A percentile compares a stretch with the other conserved stretches of the same genome.
These are phyloP conservation scores for Marasmius sp. DNA, from an alignment of 1,284 basidiomycete genomes.

Conservation along the genomic window DNA sequence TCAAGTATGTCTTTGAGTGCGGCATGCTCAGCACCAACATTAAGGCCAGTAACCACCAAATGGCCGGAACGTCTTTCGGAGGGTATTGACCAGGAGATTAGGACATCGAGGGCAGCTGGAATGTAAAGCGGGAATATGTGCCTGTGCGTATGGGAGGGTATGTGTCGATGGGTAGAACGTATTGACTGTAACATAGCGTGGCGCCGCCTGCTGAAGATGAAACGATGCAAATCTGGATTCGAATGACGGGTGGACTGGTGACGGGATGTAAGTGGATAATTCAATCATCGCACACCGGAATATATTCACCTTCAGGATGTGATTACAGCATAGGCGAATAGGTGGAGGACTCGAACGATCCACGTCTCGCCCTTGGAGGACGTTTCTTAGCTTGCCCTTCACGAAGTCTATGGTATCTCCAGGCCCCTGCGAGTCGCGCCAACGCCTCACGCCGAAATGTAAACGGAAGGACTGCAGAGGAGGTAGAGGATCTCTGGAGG, in stretches of 20 bases:
- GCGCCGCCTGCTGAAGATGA: constrained; percentile 52
- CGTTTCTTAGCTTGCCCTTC: constrained; percentile 44
- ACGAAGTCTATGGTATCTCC: constrained; percentile 52
- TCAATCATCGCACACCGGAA: not conserved
- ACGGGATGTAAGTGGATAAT: not conserved
- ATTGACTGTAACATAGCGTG: constrained; percentile 39
- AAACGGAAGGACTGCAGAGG: constrained; percentile 52
- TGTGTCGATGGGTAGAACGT: constrained; percentile 55
- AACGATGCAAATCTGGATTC: constrained; percentile 26
- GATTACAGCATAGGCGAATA: constrained; percentile 51
- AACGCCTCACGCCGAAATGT: constrained; percentile 41
- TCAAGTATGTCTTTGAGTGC: constrained; percentile 57
- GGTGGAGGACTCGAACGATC: constrained; percentile 51
- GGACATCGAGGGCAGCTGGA: constrained; percentile 68
- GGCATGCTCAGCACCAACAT: constrained; percentile 69
- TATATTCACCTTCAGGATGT: constrained; percentile 45
- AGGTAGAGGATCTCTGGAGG: constrained; percentile 40
- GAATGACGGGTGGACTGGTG: not conserved
- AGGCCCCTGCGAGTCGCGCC: constrained; percentile 37
- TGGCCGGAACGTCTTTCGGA: constrained; percentile 60
- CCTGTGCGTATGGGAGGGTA: constrained; percentile 52
- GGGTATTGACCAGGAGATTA: constrained; percentile 74
- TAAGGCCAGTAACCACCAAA: constrained; percentile 55
- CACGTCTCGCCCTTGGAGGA: constrained; percentile 51
- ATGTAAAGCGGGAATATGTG: constrained; percentile 80